Percentiles rank a stretch among this genome's conserved stretches.
phyloP scores from a whole-genome alignment of 108 stramenopile species.

The Fragilaria crotonensis region DNA sequence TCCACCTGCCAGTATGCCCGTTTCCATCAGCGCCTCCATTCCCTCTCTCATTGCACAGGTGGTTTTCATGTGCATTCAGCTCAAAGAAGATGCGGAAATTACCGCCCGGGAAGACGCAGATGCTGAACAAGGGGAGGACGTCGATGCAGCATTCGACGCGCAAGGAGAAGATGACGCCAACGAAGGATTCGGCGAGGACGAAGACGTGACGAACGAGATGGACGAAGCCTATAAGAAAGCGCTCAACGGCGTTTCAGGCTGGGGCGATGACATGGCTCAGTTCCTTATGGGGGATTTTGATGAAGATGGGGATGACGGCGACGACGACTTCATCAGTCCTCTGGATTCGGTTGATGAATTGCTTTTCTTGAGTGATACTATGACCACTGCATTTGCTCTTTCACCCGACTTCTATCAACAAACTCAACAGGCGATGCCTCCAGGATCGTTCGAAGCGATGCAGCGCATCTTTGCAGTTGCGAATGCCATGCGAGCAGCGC shows the following conservation, averaged over 20 bases:
- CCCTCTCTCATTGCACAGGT: slow-evolving; percentile 64
- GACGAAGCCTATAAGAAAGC: slow-evolving; percentile 82
- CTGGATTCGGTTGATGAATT: slow-evolving; percentile 72
- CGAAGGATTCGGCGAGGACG: slow-evolving; percentile 76
- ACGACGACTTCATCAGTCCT: slow-evolving; percentile 80
- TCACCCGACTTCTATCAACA: slow-evolving; percentile 82
- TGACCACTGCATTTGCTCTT: slow-evolving; percentile 61
- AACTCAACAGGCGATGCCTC: slow-evolving; percentile 63
- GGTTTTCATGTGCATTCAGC: slow-evolving; percentile 39
- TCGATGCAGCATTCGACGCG: slow-evolving; percentile 24
- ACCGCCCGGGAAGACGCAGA: slow-evolving; percentile 30
- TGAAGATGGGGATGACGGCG: slow-evolving; percentile 72
- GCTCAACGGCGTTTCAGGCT: slow-evolving; percentile 53
- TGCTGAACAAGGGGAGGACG: slow-evolving; percentile 36
- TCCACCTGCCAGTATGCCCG: slow-evolving; percentile 58
- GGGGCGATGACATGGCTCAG: slow-evolving; percentile 69
- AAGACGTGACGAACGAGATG: slow-evolving; percentile 75
- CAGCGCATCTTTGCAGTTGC: slow-evolving; percentile 70
- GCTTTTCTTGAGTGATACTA: slow-evolving; percentile 61
- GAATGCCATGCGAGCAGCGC: slow-evolving; percentile 33
- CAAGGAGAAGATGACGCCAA: slow-evolving; percentile 37
- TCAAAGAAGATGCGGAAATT: slow-evolving; percentile 60
- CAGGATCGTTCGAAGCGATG: slow-evolving; percentile 48
- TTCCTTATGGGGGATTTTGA: slow-evolving; percentile 79
- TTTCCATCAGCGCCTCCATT: slow-evolving; percentile 40